Evolutionary conservation across 2,329 filamentous ascomycete genomes (phyloP).

Genomic region (Gaeumannomyces tritici): DNA sequence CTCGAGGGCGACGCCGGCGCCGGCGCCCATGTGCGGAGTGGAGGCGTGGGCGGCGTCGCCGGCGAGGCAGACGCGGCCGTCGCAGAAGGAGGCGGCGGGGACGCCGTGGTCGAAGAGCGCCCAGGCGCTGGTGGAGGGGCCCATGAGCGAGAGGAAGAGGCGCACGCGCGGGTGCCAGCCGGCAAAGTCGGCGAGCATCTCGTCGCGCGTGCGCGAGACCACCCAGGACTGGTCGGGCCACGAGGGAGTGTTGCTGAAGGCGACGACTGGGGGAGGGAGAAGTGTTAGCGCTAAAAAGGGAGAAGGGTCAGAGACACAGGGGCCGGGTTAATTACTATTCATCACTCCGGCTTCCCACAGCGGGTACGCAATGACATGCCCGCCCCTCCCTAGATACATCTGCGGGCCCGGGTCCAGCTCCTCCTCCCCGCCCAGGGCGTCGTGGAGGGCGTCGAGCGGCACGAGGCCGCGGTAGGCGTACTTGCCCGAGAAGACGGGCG

Average conservation of each 20-base stretch:
- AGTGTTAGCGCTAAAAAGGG: background rate
- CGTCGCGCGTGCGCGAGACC: slow-evolving; percentile 17
- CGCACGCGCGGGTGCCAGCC: slow-evolving; percentile 20
- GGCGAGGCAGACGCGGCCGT: slow-evolving; percentile 35
- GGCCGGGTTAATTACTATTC: background rate
- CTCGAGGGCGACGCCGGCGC: slow-evolving; percentile 48
- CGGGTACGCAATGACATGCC: slow-evolving; percentile 51
- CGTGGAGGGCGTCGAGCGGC: slow-evolving; percentile 41
- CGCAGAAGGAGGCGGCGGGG: slow-evolving; percentile 23
- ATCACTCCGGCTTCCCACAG: slow-evolving; percentile 38
- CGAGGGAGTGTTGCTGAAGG: slow-evolving; percentile 21
- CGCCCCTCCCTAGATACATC: background rate
- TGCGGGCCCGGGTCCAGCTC: slow-evolving; percentile 8
- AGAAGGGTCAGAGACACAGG: too few relatives aligned
- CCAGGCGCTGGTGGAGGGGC: slow-evolving; percentile 21
- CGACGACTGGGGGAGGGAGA: slow-evolving; percentile 23
- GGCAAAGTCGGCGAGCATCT: slow-evolving; percentile 24
- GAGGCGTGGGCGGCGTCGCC: slow-evolving; percentile 57
- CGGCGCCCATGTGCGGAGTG: slow-evolving; percentile 50
- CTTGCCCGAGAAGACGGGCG: slow-evolving; percentile 39
- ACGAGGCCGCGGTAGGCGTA: slow-evolving; percentile 43
- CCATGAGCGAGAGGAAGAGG: slow-evolving; percentile 14
- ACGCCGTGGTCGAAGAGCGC: slow-evolving; percentile 35
- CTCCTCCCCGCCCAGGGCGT: slow-evolving; percentile 37
- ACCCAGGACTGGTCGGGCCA: slow-evolving; percentile 16